Conservation (phyloP, 805 yeast species). For the Yamadazyma takamatsuzukensis region DNA sequence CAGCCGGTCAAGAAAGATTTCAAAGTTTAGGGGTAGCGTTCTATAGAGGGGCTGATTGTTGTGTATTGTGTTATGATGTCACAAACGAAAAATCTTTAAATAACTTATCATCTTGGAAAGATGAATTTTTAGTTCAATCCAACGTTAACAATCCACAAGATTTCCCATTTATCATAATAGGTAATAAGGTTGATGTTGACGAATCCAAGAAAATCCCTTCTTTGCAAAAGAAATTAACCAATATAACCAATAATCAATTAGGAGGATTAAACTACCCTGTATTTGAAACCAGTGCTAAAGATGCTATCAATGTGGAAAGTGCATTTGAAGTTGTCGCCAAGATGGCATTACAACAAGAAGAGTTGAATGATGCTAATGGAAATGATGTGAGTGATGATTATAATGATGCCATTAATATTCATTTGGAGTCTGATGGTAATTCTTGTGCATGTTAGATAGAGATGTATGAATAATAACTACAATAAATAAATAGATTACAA, state of each 20-base stretch:
- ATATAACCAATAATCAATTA: conserved; percentile 43
- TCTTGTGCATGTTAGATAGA: conserved; percentile 67
- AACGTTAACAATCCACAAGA: conserved; percentile 90
- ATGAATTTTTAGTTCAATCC: conserved; percentile 91
- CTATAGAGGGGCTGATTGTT: conserved; percentile 97
- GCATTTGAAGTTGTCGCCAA: conserved; percentile 96
- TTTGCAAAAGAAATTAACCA: conserved; percentile 48
- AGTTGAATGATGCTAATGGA: conserved; percentile 76
- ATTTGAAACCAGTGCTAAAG: conserved; percentile 97
- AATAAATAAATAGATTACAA: too few species aligned
- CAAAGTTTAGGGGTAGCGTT: conserved; percentile 96
- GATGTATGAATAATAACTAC: background rate
- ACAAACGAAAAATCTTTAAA: conserved; percentile 93
- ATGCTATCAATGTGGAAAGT: conserved; percentile 88
- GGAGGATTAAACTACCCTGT: conserved; percentile 73
- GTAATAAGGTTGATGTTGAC: conserved; percentile 93
- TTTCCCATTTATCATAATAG: conserved; percentile 93
- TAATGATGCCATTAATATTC: conserved; percentile 93
- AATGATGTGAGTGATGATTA: conserved; percentile 68
- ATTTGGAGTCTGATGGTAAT: conserved; percentile 75
- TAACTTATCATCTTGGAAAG: conserved; percentile 86
- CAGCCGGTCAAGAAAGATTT: conserved; percentile 98
- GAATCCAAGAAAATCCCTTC: conserved; percentile 77
- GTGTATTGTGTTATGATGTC: conserved; percentile 93
- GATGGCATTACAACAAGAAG: conserved; percentile 94